phyloP scores from a whole-genome alignment of 495 filamentous ascomycete genomes.

The Penicillium ucsense region DNA sequence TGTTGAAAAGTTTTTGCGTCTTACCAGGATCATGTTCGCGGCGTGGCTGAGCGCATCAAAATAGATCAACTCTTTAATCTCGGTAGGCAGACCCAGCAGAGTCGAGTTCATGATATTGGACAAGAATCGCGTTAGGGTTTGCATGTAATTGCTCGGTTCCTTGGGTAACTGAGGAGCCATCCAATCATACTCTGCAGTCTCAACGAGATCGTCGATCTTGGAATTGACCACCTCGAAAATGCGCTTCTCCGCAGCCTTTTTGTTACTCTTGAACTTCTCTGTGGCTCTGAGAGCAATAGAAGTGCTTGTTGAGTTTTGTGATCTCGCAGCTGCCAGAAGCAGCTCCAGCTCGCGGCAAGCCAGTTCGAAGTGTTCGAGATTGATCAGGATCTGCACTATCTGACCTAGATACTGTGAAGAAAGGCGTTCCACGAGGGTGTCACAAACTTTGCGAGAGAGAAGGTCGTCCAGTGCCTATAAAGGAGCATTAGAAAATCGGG shows the following conservation, averaged over 20 bases:
- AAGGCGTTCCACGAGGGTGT: slow-evolving; percentile 77
- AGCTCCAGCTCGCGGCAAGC: slow-evolving; percentile 83
- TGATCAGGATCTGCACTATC: slow-evolving; percentile 97
- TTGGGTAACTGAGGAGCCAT: slow-evolving; percentile 51
- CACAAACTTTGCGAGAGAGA: slow-evolving; percentile 80
- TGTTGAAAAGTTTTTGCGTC: slow-evolving; percentile 2
- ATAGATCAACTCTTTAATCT: slow-evolving; percentile 96
- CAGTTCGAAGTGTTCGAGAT: slow-evolving; percentile 90
- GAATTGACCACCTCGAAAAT: slow-evolving; percentile 98
- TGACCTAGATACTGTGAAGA: slow-evolving; percentile 90
- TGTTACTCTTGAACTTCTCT: slow-evolving; percentile 74
- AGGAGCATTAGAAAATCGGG: slow-evolving; percentile 4
- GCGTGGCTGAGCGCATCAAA: slow-evolving; percentile 93
- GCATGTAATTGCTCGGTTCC: slow-evolving; percentile 86
- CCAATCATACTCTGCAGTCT: slow-evolving; percentile 97
- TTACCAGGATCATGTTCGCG: slow-evolving; percentile 71
- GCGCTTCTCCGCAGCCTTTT: slow-evolving; percentile 91
- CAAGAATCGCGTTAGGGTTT: slow-evolving; percentile 84
- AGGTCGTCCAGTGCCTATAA: slow-evolving; percentile 73
- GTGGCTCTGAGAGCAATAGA: slow-evolving; percentile 72
- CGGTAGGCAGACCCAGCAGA: slow-evolving; percentile 76
- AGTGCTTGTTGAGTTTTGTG: slow-evolving; percentile 60
- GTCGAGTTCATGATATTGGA: slow-evolving; percentile 95
- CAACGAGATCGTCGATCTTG: slow-evolving; percentile 96
- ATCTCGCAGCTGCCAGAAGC: slow-evolving; percentile 69